A percentile compares a stretch with the other conserved stretches of the same genome.
Evolutionary conservation across 2,329 filamentous ascomycete species (phyloP).

Genomic region (Cercospora sp.): DNA sequence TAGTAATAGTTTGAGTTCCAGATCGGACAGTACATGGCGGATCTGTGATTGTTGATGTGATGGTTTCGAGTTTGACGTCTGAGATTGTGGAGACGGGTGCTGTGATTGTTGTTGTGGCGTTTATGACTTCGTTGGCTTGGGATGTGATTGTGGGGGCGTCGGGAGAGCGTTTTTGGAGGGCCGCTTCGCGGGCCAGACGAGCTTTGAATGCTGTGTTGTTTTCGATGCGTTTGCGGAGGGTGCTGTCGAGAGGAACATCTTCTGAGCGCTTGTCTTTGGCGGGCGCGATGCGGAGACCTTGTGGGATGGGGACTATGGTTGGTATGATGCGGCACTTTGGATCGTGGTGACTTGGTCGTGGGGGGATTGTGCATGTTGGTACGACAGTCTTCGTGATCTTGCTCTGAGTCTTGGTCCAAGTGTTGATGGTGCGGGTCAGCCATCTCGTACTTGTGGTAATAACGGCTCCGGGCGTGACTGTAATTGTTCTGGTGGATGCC

Average conservation of each 20-base stretch:
- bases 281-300: slow-evolving; percentile 24
- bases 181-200: slow-evolving; percentile 4
- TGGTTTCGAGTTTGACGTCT: slow-evolving; percentile 5
- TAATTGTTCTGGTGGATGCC: slow-evolving; percentile 31
- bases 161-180: slow-evolving; percentile 35
- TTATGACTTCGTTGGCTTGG: slow-evolving; percentile 32
- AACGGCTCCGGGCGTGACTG: slow-evolving; percentile 25
- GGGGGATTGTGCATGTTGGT: slow-evolving; percentile 38
- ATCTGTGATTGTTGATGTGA: slow-evolving; percentile 14
- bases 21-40: slow-evolving; percentile 19
- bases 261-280: slow-evolving; percentile 8
- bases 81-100: slow-evolving; percentile 11
- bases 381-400: slow-evolving; percentile 38
- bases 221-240: slow-evolving; percentile 9
- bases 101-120: slow-evolving; percentile 27
- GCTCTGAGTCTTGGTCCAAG: slow-evolving; percentile 26
- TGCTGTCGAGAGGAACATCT: background rate
- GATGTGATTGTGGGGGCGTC: slow-evolving; percentile 40
- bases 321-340: slow-evolving; percentile 31
- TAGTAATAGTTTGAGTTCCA: slow-evolving; percentile 5
- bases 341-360: slow-evolving; percentile 11
- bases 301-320: slow-evolving; percentile 21
- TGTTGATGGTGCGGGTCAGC: slow-evolving; percentile 35
- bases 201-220: background rate
- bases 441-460: slow-evolving; percentile 28